Conservation (phyloP, 2,329 filamentous ascomycete genomes). For the Ustulina deusta region DNA sequence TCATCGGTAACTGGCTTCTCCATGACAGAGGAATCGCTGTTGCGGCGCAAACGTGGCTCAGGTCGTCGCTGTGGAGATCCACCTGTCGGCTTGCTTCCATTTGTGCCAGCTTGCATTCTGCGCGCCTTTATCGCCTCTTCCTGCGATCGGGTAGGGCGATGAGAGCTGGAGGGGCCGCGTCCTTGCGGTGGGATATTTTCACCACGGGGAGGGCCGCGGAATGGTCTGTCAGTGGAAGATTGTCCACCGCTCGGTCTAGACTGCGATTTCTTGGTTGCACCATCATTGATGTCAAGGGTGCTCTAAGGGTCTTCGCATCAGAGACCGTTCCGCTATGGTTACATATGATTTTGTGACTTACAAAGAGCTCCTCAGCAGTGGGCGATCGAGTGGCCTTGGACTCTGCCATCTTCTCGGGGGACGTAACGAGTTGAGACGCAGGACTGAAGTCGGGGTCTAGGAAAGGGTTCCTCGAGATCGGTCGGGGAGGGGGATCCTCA, state of each 20-base stretch:
- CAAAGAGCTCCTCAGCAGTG: slow-evolving; percentile 79
- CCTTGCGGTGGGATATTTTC: slow-evolving; percentile 64
- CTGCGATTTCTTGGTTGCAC: slow-evolving; percentile 52
- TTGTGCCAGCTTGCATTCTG: slow-evolving; percentile 52
- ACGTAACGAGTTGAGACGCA: slow-evolving; percentile 51
- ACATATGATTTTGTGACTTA: slow-evolving; percentile 62
- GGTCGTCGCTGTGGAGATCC: slow-evolving; percentile 56
- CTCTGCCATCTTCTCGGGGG: slow-evolving; percentile 64
- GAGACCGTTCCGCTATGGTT: slow-evolving; percentile 42
- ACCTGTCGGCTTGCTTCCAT: slow-evolving; percentile 52
- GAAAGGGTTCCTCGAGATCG: slow-evolving; percentile 80
- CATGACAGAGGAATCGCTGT: slow-evolving; percentile 82
- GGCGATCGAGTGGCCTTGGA: slow-evolving; percentile 61
- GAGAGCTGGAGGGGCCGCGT: slow-evolving; percentile 58
- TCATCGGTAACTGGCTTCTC: slow-evolving; percentile 72
- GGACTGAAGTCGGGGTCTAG: slow-evolving; percentile 63
- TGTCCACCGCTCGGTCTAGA: slow-evolving; percentile 48
- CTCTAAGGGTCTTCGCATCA: slow-evolving; percentile 66
- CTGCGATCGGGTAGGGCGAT: slow-evolving; percentile 74
- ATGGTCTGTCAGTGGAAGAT: slow-evolving; percentile 55
- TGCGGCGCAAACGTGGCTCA: slow-evolving; percentile 72
- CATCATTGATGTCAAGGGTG: slow-evolving; percentile 74
- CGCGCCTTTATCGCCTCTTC: slow-evolving; percentile 71
- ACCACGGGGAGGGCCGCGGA: slow-evolving; percentile 55
- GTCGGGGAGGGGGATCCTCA: slow-evolving; percentile 70